phyloP scores from a whole-genome alignment of 306 rosid genomes.

The Citrullus colocynthis region DNA sequence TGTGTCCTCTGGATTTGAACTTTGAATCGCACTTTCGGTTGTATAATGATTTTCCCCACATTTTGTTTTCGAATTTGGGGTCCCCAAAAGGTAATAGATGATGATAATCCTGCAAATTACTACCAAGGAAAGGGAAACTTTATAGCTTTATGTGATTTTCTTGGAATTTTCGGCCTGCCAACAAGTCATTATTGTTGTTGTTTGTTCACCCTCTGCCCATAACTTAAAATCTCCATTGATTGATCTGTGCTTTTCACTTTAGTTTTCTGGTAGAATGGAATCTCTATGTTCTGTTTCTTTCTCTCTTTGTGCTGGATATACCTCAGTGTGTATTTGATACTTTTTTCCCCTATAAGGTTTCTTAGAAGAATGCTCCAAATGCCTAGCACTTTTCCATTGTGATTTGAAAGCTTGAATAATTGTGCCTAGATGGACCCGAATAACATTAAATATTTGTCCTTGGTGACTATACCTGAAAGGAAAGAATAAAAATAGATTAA shows the following conservation, averaged over 20 bases:
- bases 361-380: not conserved
- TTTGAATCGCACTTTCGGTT: not conserved
- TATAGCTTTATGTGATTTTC: not conserved
- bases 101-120: not conserved
- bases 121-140: not conserved
- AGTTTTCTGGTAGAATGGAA: not conserved
- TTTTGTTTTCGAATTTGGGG: not conserved
- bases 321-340: not conserved
- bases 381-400: not conserved
- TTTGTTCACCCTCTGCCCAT: not conserved
- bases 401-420: slow-evolving; percentile 10
- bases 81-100: not conserved
- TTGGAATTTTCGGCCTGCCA: not conserved
- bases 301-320: slow-evolving; percentile 2
- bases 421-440: slow-evolving; percentile 9
- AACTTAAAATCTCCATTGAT: not conserved
- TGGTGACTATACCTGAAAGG: slow-evolving; percentile 26
- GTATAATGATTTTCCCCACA: slow-evolving; percentile 1
- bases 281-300: not conserved
- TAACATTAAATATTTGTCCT: slow-evolving; percentile 6
- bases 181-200: slow-evolving; percentile 2
- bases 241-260: slow-evolving; percentile 1
- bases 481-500: slow-evolving; percentile 29
- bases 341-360: not conserved
- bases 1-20: not conserved